Conservation (phyloP, 306 rosid genomes). For the Corylus heterophylla region DNA sequence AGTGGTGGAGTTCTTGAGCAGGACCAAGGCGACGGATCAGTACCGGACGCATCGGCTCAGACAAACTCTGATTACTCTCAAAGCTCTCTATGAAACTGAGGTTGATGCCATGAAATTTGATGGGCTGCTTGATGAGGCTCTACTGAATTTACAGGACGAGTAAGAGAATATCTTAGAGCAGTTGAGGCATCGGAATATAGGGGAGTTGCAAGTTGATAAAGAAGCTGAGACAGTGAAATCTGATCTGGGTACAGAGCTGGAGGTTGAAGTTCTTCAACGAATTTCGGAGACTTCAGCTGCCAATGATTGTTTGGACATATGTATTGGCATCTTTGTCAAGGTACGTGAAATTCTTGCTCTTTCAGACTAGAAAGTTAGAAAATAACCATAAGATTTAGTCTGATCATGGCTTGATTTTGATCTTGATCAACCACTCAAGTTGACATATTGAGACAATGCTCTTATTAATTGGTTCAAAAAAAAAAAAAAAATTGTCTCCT, state of each 20-base stretch:
- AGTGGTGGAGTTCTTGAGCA: conserved; percentile 87
- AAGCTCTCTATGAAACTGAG: conserved; percentile 70
- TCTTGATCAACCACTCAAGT: too few species aligned
- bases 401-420: too few species aligned
- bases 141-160: conserved; percentile 78
- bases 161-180: conserved; percentile 54
- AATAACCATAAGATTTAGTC: too few species aligned
- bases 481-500: too few species aligned
- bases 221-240: conserved; percentile 24
- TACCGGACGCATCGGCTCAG: conserved; percentile 52
- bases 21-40: conserved; percentile 76
- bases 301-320: conserved; percentile 85
- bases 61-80: conserved; percentile 68
- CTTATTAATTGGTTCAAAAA: too few species aligned
- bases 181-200: conserved; percentile 48
- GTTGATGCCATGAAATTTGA: conserved; percentile 79
- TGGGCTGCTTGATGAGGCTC: conserved; percentile 74
- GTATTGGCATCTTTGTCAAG: conserved; percentile 86
- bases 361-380: too few species aligned
- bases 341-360: conserved; percentile 26
- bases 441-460: too few species aligned
- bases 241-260: conserved; percentile 56
- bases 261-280: conserved; percentile 54
- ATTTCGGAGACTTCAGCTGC: conserved; percentile 60
- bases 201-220: neutral